Evolutionary conservation across 148 eudicot genomes (phyloP).

Genomic region (Polygonum aviculare): DNA sequence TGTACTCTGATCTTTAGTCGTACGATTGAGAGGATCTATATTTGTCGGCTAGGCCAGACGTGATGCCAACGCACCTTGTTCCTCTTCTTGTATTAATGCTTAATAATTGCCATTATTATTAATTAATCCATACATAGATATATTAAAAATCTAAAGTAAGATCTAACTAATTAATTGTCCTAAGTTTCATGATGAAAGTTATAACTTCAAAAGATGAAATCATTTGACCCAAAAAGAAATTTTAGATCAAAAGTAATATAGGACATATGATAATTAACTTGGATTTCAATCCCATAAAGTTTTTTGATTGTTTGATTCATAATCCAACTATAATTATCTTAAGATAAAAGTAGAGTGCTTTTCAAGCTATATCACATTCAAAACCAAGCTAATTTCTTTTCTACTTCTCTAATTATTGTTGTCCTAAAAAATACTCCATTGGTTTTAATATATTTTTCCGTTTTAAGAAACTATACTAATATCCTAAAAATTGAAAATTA

Average conservation of each 20-base stretch:
- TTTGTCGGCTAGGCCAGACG: constrained; percentile 35
- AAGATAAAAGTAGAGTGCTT: neutral
- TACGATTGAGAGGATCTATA: constrained; percentile 37
- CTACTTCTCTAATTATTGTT: too few relatives aligned
- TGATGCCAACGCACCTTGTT: constrained; percentile 19
- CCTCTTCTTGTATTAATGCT: neutral
- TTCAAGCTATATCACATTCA: too few relatives aligned
- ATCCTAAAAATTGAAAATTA: too few relatives aligned
- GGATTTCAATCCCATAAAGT: neutral
- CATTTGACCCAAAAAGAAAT: neutral
- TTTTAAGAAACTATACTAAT: too few relatives aligned
- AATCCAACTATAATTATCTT: neutral
- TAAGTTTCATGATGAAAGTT: neutral
- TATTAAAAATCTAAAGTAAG: neutral
- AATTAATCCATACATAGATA: neutral
- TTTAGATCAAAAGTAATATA: neutral
- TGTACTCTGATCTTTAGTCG: constrained; percentile 18
- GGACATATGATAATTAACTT: neutral
- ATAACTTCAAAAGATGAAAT: neutral
- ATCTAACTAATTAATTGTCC: neutral
- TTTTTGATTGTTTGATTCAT: neutral
- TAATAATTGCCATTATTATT: neutral
- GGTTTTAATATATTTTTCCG: too few relatives aligned
- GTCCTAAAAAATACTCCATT: too few relatives aligned
- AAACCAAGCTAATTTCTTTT: too few relatives aligned